These are phyloP conservation scores for Calonectria naviculata DNA, from an alignment of 2,329 filamentous ascomycete genomes.

Conservation along the genomic window DNA sequence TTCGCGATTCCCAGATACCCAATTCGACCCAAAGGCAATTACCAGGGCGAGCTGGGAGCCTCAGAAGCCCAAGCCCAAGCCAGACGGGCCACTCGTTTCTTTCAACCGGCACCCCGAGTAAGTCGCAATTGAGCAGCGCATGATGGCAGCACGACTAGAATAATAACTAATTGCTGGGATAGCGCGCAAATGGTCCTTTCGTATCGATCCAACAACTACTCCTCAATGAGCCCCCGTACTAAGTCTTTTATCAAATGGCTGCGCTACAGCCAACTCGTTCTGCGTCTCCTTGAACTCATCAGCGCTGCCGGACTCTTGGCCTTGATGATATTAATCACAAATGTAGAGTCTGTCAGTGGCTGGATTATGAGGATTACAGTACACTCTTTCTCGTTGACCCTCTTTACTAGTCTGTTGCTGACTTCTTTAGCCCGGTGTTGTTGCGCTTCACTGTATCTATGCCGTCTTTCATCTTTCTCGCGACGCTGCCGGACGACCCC, in stretches of 20 bases:
- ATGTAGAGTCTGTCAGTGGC: slow-evolving; percentile 70
- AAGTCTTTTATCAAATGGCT: slow-evolving; percentile 78
- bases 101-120: slow-evolving; percentile 92
- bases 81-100: slow-evolving; percentile 79
- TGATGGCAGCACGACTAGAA: neutral
- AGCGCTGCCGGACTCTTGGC: slow-evolving; percentile 78
- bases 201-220: slow-evolving; percentile 69
- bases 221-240: slow-evolving; percentile 74
- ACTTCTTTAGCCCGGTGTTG: slow-evolving; percentile 74
- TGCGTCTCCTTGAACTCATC: slow-evolving; percentile 75
- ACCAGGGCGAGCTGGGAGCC: slow-evolving; percentile 82
- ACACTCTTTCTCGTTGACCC: slow-evolving; percentile 31
- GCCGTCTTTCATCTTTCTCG: slow-evolving; percentile 83
- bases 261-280: slow-evolving; percentile 74
- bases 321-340: slow-evolving; percentile 81
- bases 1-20: slow-evolving; percentile 62
- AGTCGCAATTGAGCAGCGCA: slow-evolving; percentile 42
- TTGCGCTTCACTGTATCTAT: slow-evolving; percentile 78
- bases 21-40: slow-evolving; percentile 89
- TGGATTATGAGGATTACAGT: slow-evolving; percentile 85
- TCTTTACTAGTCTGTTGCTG: neutral
- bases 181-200: slow-evolving; percentile 73
- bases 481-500: slow-evolving; percentile 75
- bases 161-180: slow-evolving; percentile 17
- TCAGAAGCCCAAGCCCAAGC: slow-evolving; percentile 70